Percentiles rank a stretch among this genome's conserved stretches.
These are phyloP conservation scores for Astrephomene gubernaculifera DNA, from an alignment of 139 green algal species.

Conservation along the genomic window DNA sequence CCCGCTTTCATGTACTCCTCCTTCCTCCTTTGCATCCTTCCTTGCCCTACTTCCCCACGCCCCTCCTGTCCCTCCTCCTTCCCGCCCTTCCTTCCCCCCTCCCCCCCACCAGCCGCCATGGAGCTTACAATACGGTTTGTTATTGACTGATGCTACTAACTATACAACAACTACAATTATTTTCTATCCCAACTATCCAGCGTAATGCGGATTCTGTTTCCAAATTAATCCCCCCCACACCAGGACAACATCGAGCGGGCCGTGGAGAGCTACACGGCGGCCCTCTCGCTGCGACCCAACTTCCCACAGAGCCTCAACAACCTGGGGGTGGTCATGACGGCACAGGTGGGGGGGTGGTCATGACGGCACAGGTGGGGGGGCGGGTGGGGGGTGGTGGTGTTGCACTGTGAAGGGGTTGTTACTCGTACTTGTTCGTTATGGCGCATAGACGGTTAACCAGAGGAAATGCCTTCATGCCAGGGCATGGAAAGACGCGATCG, in stretches of 20 bases:
- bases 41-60: too few relatives aligned
- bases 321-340: slow-evolving; percentile 93
- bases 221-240: too few relatives aligned
- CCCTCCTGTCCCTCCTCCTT: neutral
- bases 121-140: too few relatives aligned
- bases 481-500: neutral
- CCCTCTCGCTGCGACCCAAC: slow-evolving; percentile 68
- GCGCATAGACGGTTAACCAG: neutral
- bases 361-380: slow-evolving; percentile 75
- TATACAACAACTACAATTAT: too few relatives aligned
- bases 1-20: too few relatives aligned
- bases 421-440: neutral
- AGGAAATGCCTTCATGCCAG: neutral
- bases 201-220: too few relatives aligned
- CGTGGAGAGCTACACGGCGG: slow-evolving; percentile 73
- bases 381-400: slow-evolving; percentile 45
- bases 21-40: too few relatives aligned
- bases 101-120: slow-evolving; percentile 35
- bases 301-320: slow-evolving; percentile 96
- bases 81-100: neutral
- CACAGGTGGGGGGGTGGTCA: slow-evolving; percentile 77
- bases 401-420: neutral
- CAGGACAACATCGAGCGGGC: slow-evolving; percentile 80
- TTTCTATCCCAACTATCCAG: too few relatives aligned
- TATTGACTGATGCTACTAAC: too few relatives aligned